Evolutionary conservation across 2,329 filamentous ascomycete genomes (phyloP).

Genomic region (Colletotrichum viniferum): DNA sequence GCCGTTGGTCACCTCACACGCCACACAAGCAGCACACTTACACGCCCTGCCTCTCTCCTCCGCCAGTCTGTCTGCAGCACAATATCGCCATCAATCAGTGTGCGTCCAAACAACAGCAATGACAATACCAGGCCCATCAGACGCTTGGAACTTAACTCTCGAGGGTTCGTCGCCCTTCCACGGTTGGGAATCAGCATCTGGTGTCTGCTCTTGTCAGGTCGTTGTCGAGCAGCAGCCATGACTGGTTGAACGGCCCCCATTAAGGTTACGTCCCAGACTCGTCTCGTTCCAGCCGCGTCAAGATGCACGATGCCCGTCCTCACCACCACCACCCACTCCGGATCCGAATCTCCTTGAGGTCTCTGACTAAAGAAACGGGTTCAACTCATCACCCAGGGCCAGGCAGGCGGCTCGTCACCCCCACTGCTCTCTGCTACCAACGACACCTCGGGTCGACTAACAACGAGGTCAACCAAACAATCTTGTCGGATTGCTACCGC

Average conservation of each 20-base stretch:
- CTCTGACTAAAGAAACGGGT: not conserved
- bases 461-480: not conserved
- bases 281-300: slow-evolving; percentile 19
- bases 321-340: not conserved
- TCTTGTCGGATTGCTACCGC: not conserved
- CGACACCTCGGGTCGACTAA: not conserved
- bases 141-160: not conserved
- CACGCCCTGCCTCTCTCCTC: not conserved
- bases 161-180: not conserved
- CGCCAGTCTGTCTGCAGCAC: not conserved
- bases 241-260: not conserved
- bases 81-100: not conserved
- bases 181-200: not conserved
- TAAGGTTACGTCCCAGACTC: slow-evolving; percentile 22
- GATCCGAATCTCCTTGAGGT: slow-evolving; percentile 1
- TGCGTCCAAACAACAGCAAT: not conserved
- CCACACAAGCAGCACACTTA: not conserved
- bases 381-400: not conserved
- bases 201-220: not conserved
- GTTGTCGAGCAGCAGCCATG: not conserved
- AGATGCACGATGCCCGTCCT: slow-evolving; percentile 4
- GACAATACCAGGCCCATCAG: not conserved
- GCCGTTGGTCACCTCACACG: not conserved
- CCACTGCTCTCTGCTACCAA: not conserved
- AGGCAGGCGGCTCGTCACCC: not conserved